A percentile compares a stretch with the other conserved stretches of the same genome.
Evolutionary conservation across 257 asterid species (phyloP).

Genomic region (Forsythia suspensa): DNA sequence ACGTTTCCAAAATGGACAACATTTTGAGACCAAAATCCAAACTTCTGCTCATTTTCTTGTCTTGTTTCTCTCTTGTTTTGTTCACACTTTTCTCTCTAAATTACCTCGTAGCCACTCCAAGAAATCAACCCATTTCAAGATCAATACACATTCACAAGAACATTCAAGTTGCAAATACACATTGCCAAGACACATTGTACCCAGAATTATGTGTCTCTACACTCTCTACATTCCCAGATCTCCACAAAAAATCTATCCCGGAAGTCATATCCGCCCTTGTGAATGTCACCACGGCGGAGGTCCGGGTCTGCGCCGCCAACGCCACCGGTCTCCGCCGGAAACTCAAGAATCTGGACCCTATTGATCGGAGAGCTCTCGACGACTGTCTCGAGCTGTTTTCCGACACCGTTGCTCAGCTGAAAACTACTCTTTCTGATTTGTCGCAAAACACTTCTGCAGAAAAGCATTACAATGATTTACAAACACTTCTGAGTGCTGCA

Average conservation of each 20-base stretch:
- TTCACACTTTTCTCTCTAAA: conserved; percentile 35
- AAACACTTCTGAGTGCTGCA: conserved; percentile 83
- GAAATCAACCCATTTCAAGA: conserved; percentile 14
- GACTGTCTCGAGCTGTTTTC: conserved; percentile 78
- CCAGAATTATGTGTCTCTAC: conserved; percentile 75
- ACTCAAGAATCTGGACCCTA: conserved; percentile 43
- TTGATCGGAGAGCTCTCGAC: conserved; percentile 67
- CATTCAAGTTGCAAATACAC: conserved; percentile 49
- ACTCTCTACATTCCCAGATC: conserved; percentile 59
- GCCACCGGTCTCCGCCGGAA: conserved; percentile 58
- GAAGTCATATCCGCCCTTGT: conserved; percentile 70
- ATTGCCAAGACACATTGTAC: conserved; percentile 75
- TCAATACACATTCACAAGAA: conserved; percentile 46
- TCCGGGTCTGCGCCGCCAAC: conserved; percentile 46
- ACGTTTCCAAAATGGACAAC: conserved; percentile 20
- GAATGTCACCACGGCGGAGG: conserved; percentile 64
- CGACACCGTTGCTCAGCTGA: conserved; percentile 53
- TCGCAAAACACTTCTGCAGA: conserved; percentile 31
- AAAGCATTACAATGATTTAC: conserved; percentile 51
- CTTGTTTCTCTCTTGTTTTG: conserved; percentile 25
- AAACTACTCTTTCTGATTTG: conserved; percentile 39
- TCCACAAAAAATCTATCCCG: conserved; percentile 56
- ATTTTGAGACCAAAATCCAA: conserved; percentile 28
- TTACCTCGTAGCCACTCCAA: conserved; percentile 9
- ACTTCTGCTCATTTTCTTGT: conserved; percentile 30